Evolutionary conservation across 441 rosid species (phyloP).

Genomic region (Metrosideros polymorpha): DNA sequence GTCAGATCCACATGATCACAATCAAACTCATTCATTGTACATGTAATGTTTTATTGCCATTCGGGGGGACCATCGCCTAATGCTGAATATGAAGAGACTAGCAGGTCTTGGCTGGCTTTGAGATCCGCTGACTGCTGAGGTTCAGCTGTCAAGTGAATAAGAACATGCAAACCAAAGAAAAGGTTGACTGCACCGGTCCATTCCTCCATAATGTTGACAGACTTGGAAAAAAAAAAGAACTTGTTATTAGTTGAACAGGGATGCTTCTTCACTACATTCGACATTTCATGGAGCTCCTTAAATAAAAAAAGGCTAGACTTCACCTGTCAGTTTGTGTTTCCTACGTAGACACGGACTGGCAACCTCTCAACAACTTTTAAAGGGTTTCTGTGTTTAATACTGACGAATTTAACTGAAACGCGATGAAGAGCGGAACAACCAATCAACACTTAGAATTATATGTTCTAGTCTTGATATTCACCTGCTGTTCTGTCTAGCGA

Average conservation of each 20-base stretch:
- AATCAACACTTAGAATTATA: background rate
- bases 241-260: background rate
- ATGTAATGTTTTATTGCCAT: background rate
- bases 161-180: background rate
- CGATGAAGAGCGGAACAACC: background rate
- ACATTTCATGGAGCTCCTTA: background rate
- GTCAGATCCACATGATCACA: background rate
- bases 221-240: background rate
- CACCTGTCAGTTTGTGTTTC: background rate
- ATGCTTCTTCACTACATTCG: background rate
- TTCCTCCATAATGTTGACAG: background rate
- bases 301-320: background rate
- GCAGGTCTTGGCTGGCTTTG: background rate
- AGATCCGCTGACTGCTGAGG: background rate
- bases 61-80: background rate
- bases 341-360: background rate
- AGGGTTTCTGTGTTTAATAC: background rate
- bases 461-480: background rate
- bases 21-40: background rate
- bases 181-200: background rate
- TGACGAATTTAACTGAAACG: background rate
- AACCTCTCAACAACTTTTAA: background rate
- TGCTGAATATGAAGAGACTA: background rate
- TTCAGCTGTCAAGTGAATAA: background rate
- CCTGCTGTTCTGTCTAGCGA: background rate